Base-by-base conservation (phyloP, 495 filamentous ascomycete species). In the Hypoxylon crocopeplum region DNA sequence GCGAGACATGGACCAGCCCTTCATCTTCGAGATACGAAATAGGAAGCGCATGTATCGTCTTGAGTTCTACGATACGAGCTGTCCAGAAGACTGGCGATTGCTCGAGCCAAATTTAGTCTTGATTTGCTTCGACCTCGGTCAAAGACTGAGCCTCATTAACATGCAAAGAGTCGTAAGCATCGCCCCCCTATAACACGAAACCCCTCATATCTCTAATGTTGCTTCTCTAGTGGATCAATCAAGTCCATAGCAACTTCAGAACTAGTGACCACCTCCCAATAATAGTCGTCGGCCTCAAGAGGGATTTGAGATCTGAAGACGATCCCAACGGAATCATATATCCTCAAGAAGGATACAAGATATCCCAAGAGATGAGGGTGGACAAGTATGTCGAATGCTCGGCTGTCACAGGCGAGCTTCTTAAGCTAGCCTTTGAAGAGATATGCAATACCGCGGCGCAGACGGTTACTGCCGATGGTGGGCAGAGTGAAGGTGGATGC, bases 381-480 rank as follows among this genome's bases (percentile, higher is more conserved):
- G 92, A 97, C 80, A 83, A 84, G 34, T 97, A 97, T 74, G 88
- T 91, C 41, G 92, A 97, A 67, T 97, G 92, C 71, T 94, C 90
- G 12, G 91, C 92, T 25, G 71, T 88, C 19, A 95, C 90, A n/a
- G 92, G 92, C 2, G 91, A 97, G 73, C 73, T 92, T 48, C 73
- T 92, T 49, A 70, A 76, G 52, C 82, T 89, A 69, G 85, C 83
- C 0, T 89, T 89, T 64, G 88, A 92, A 66, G 89, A 93, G 72
- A 79, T 93, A n/a, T 88, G 86, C 46, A 78, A 73, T 52, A 83
- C 87, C n/a, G 89, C 88, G 2, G 80, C 80, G 10, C 82, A 84
- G 75, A 86, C 84, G 12, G 84, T 75, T 0, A 84, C 70, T 32
- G 33, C 47, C 2, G 70, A 69, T 21, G 76, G 75, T 11, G 77